phyloP scores from a whole-genome alignment of 164 flowering plant genomes.

The Piper betle region DNA sequence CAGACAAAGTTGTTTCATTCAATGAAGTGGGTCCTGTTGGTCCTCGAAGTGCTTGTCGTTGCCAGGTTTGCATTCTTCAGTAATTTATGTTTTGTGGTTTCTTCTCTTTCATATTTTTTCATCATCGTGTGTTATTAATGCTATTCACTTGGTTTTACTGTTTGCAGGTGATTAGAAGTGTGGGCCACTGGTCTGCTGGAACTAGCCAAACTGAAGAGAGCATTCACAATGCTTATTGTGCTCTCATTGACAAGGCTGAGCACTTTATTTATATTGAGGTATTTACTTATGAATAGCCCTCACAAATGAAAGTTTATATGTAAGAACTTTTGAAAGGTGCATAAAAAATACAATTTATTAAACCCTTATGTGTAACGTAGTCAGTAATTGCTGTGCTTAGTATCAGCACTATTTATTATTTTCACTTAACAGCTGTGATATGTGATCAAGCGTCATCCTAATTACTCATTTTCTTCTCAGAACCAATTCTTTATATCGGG shows the following conservation, averaged over 20 bases:
- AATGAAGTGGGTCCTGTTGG: slow-evolving; percentile 89
- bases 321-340: no score
- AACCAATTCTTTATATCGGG: slow-evolving; percentile 99
- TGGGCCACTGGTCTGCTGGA: slow-evolving; percentile 99
- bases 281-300: not conserved
- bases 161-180: slow-evolving; percentile 78
- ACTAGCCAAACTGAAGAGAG: slow-evolving; percentile 93
- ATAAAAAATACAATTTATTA: no score
- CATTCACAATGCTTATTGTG: slow-evolving; percentile 90
- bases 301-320: no score
- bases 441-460: slow-evolving; percentile 3
- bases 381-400: not conserved
- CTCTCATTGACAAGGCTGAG: slow-evolving; percentile 89
- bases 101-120: not conserved
- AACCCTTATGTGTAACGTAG: not conserved
- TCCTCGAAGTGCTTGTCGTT: slow-evolving; percentile 70
- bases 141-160: not conserved
- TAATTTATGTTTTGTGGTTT: not conserved
- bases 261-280: slow-evolving; percentile 93
- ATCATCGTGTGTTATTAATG: not conserved
- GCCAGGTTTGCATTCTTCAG: slow-evolving; percentile 55
- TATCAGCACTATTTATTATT: not conserved
- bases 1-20: slow-evolving; percentile 39
- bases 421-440: not conserved
- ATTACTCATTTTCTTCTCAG: slow-evolving; percentile 35